Evolutionary conservation across 208 protist genomes (phyloP).

Genomic region (Trypanosoma brucei): DNA sequence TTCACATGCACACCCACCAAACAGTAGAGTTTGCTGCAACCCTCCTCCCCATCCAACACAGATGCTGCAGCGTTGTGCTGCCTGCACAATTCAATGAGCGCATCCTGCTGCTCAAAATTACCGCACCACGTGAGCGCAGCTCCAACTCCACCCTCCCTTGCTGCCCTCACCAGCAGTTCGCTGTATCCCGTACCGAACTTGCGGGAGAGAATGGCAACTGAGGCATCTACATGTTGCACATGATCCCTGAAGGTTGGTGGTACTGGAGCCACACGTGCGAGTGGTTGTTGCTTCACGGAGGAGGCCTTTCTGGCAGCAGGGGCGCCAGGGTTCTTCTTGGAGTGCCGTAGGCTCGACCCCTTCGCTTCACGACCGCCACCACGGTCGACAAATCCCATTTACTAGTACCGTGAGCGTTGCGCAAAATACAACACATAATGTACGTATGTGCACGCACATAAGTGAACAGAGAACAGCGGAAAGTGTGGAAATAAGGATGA

Average conservation of each 20-base stretch:
- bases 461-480: too few species aligned
- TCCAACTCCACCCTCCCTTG: slow-evolving; percentile 36
- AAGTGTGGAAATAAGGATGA: too few species aligned
- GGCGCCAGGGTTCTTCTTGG: slow-evolving; percentile 78
- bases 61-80: slow-evolving; percentile 34
- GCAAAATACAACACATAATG: neutral
- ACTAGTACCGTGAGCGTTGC: neutral
- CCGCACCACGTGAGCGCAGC: slow-evolving; percentile 62
- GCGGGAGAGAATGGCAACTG: slow-evolving; percentile 63
- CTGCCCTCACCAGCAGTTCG: slow-evolving; percentile 47
- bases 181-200: slow-evolving; percentile 48
- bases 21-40: slow-evolving; percentile 37
- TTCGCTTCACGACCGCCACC: slow-evolving; percentile 78
- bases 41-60: neutral
- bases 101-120: slow-evolving; percentile 66
- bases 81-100: slow-evolving; percentile 50
- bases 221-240: slow-evolving; percentile 36
- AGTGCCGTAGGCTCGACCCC: slow-evolving; percentile 62
- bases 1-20: slow-evolving; percentile 75
- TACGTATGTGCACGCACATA: too few species aligned
- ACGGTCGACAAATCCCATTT: slow-evolving; percentile 84
- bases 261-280: slow-evolving; percentile 2
- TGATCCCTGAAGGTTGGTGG: neutral
- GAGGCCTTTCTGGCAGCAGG: slow-evolving; percentile 34
- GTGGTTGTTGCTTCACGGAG: neutral